Evolutionary conservation across 2,329 filamentous ascomycete genomes (phyloP), one percentile per base, ranked within the genome.

Genomic region (Plenodomus lindquistii): DNA sequence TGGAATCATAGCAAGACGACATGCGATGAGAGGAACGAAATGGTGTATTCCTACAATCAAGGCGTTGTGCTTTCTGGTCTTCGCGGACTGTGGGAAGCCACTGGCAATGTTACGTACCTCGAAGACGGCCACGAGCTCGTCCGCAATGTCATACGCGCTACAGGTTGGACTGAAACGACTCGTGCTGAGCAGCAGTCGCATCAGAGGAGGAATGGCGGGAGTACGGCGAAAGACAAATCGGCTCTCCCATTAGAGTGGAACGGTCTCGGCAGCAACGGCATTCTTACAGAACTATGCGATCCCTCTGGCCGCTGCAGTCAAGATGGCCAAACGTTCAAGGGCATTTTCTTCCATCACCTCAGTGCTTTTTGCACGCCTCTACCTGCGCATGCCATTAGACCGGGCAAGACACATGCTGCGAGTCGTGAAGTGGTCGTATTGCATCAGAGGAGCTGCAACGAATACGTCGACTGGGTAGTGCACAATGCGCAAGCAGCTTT

Each of bases 1-100:
- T 67, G 73, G 20, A 81, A 84, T 47, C 74, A 76, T 6, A 80
- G 80, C 50, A 91, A 88, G 46, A 85, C 83, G 0, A 79, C 83
- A 54, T 97, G 93, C 70, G 89, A 97, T 66, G 71, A 83, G 41
- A 83, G 91, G 40, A 89, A 96, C 70, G 85, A 92, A 59, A 93
- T 91, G 85, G 87, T 96, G 8, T 96, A 92, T 72, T 95, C 91
- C 0, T 97, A 97, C 76, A 97, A 97, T 73, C 93, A 97, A 72
- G 93, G 92, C 18, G 91, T 97, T 3, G 65, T 97, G 1, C 81
- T 97, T 18, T 91, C 89, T 4, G 92, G 91, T 11, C 83, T 91
- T 46, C 83, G 89, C 27, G 88, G 86, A 1, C 79, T 97, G 0
- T 97, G 88, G 84, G 81, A 89, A 53, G 85, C 85, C 13, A 96